Base-by-base conservation (phyloP, 768 basidiomycete species). In the Leccinellum luteum region DNA sequence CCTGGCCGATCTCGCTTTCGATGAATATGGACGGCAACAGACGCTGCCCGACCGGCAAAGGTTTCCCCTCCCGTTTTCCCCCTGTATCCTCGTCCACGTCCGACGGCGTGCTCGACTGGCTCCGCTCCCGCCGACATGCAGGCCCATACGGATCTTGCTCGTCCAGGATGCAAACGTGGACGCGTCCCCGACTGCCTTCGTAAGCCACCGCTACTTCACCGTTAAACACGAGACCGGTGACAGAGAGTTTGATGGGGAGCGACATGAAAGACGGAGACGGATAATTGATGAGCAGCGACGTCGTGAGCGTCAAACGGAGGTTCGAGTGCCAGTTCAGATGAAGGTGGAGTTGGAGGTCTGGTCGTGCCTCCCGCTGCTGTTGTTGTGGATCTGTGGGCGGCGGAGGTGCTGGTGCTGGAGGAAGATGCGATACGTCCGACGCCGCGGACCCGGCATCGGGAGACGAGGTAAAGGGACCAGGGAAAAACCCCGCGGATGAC, bases 181-280 rank as follows among this genome's bases (percentile, higher is more conserved):
- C 79, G 9, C 94, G 83, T 49, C 83, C 75, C 54, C 87, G 84
- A 60, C 85, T 82, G 58, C 91, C 93, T 68, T 96, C 90, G 75
- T 94, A 98, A 13, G 96, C 97, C 34, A 98, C 82, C 9, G 91
- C 89, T 47, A 98, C 75, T 66, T 96, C 92, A 56, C 92, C 92
- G 13, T 81, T 81, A 72, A 98, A 92, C 14, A 94, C 78, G 57
- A 98, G 79, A 1, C 92, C 92, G 0, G 89, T 95, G 27, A 98
- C 84, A n/a, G 87, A 89, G 54, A 98, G 85, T 66, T 91, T 89
- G 72, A 99, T 91, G 7, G 97, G 97, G 25, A 99, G 81, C 14
- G 92, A 87, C 95, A 99, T 98, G 80, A 99, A 98, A 70, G 89
- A 84, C 0, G 89, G 88, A 0, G 94, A 94, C 6, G 97, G 97